phyloP scores from a whole-genome alignment of 768 basidiomycete species.

The Trametes coccinea region DNA sequence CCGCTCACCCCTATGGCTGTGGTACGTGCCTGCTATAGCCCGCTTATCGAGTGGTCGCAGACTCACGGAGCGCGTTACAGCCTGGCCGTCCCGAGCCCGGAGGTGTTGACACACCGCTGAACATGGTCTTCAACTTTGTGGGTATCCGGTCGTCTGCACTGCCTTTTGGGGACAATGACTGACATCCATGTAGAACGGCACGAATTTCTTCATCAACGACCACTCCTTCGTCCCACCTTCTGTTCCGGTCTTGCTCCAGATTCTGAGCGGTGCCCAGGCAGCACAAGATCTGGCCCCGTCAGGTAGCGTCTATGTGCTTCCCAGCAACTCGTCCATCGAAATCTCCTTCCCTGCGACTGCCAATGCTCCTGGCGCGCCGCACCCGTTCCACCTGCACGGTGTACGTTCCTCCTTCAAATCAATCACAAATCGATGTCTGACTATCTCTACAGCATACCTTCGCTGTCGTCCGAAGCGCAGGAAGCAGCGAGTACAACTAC shows the following conservation, averaged over 20 bases:
- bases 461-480: conserved; percentile 37
- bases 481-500: conserved; percentile 36
- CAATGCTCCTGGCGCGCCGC: conserved; percentile 21
- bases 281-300: conserved; percentile 42
- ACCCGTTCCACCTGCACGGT: conserved; percentile 49
- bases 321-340: conserved; percentile 46
- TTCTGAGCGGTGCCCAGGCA: conserved; percentile 43
- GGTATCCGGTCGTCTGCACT: background rate
- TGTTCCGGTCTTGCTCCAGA: conserved; percentile 50
- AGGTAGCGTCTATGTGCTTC: conserved; percentile 48
- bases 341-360: conserved; percentile 43
- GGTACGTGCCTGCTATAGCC: background rate
- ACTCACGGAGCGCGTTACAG: conserved; percentile 3
- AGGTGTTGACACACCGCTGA: conserved; percentile 25
- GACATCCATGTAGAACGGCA: conserved; percentile 29
- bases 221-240: conserved; percentile 35
- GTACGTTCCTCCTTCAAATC: conserved; percentile 27
- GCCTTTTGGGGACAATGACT: background rate
- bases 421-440: background rate
- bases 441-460: conserved; percentile 35
- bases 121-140: conserved; percentile 26
- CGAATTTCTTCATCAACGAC: conserved; percentile 38
- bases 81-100: conserved; percentile 25
- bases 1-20: conserved; percentile 28
- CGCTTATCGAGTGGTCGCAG: background rate